These are phyloP conservation scores for Phaseolus lunatus DNA, from an alignment of 306 rosid genomes.

Conservation along the genomic window DNA sequence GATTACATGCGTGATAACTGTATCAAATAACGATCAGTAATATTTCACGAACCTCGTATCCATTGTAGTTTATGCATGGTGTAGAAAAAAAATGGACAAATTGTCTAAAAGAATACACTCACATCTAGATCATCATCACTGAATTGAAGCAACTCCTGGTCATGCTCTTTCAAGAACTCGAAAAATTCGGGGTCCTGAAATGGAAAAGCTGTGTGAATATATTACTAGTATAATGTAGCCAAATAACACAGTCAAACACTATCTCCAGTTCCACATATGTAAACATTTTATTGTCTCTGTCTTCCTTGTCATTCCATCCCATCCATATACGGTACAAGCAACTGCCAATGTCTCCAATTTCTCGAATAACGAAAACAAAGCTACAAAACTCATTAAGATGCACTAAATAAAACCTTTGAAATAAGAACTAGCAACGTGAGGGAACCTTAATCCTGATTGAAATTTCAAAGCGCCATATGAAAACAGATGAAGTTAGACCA, in stretches of 20 bases:
- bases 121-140: slow-evolving; percentile 72
- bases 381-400: background rate
- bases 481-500: slow-evolving; percentile 10
- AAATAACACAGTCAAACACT: slow-evolving; percentile 32
- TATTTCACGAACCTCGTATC: slow-evolving; percentile 9
- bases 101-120: slow-evolving; percentile 48
- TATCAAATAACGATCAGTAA: slow-evolving; percentile 14
- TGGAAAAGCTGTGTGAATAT: slow-evolving; percentile 45
- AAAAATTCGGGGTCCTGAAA: slow-evolving; percentile 88
- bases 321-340: background rate
- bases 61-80: slow-evolving; percentile 12
- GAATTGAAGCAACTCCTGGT: slow-evolving; percentile 81
- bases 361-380: slow-evolving; percentile 10
- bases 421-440: slow-evolving; percentile 33
- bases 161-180: slow-evolving; percentile 80
- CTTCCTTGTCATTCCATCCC: slow-evolving; percentile 10
- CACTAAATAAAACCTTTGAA: slow-evolving; percentile 9
- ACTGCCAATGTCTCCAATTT: slow-evolving; percentile 3
- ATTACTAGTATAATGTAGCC: slow-evolving; percentile 15
- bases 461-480: background rate
- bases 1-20: background rate
- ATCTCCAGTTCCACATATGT: background rate
- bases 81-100: background rate
- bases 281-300: slow-evolving; percentile 8
- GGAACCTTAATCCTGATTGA: slow-evolving; percentile 2